Evolutionary conservation across 768 basidiomycete species (phyloP), one percentile per base, ranked within the genome.

Genomic region (Galerina marginata): DNA sequence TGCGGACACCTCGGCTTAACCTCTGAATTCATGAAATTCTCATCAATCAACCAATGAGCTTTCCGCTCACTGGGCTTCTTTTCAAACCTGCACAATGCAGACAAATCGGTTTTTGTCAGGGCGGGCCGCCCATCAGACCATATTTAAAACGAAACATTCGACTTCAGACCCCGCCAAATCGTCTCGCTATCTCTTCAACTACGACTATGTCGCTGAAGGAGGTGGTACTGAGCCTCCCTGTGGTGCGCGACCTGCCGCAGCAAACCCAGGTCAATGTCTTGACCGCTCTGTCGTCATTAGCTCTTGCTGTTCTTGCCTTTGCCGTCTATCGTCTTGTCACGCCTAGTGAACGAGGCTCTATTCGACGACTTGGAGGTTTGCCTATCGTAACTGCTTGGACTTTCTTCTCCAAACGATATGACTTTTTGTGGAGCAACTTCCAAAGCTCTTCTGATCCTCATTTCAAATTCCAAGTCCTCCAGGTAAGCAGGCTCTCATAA

Each of bases 341-440:
- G 9, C 57, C 54, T 3, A 51, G 15, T 20, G 53, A 61, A 1
- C 45, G 56, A 25, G 42, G 60, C 10, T 50, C 62, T 2, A 66
- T 66, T 36, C 38, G 60, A 15, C 47, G 48, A 20, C 70, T 74
- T 9, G 66, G 70, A 3, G 74, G 74, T 20, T 56, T 72, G 29
- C 69, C 73, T 1, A 60, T 73, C 9, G 36, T 72, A 39, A 70
- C 65, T 15, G 71, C 73, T 10, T 75, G 74, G 72, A 54, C 68
- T 3, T 76, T 76, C 64, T 76, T 76, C 55, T 64, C 69, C 25
- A 69, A 67, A 45, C 64, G 75, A 10, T 71, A 71, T 44, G 73
- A 76, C 51, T 75, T 74, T 46, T 52, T 75, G 10, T 57, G 65
- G 63, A 50, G 58, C 1, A 69, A 72, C 46, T 74, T 75, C 62